These are phyloP conservation scores for Claviceps purpurea DNA, from an alignment of 2,329 filamentous ascomycete genomes.

Conservation along the genomic window DNA sequence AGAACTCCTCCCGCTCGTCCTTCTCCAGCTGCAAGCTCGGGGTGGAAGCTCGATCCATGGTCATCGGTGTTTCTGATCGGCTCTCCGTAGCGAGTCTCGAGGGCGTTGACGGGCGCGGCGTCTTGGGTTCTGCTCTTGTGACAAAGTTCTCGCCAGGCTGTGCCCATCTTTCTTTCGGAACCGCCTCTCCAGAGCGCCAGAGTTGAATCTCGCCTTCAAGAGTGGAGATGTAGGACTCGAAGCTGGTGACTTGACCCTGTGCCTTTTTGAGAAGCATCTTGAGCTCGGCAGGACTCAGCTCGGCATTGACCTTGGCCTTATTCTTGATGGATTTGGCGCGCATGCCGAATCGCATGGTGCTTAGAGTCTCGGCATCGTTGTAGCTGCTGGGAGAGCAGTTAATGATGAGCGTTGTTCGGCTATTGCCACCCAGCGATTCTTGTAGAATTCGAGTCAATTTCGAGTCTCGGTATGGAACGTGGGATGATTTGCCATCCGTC, in stretches of 20 bases:
- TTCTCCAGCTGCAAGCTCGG: slow-evolving; percentile 83
- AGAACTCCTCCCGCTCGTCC: slow-evolving; percentile 91
- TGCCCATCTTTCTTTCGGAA: slow-evolving; percentile 84
- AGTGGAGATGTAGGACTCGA: slow-evolving; percentile 71
- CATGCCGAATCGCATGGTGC: slow-evolving; percentile 88
- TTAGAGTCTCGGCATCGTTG: slow-evolving; percentile 88
- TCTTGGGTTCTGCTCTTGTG: slow-evolving; percentile 28
- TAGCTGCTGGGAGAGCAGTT: slow-evolving; percentile 99
- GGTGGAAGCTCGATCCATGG: slow-evolving; percentile 74
- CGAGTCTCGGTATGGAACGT: slow-evolving; percentile 93
- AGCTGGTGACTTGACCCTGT: slow-evolving; percentile 76
- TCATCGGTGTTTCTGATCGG: slow-evolving; percentile 46
- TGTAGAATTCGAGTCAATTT: slow-evolving; percentile 95
- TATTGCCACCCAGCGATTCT: slow-evolving; percentile 95
- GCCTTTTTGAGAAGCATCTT: slow-evolving; percentile 88
- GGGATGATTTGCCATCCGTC: slow-evolving; percentile 92
- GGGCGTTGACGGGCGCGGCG: slow-evolving; percentile 39
- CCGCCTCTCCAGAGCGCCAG: slow-evolving; percentile 79
- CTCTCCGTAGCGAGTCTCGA: slow-evolving; percentile 40
- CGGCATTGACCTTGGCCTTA: slow-evolving; percentile 98
- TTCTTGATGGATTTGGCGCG: slow-evolving; percentile 98
- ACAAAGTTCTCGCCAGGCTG: slow-evolving; percentile 40
- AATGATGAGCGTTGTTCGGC: slow-evolving; percentile 93
- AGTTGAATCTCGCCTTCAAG: slow-evolving; percentile 73
- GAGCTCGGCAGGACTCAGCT: slow-evolving; percentile 89